Evolutionary conservation across 2,329 filamentous ascomycete species (phyloP).

Genomic region (Trichoderma aggressivum): DNA sequence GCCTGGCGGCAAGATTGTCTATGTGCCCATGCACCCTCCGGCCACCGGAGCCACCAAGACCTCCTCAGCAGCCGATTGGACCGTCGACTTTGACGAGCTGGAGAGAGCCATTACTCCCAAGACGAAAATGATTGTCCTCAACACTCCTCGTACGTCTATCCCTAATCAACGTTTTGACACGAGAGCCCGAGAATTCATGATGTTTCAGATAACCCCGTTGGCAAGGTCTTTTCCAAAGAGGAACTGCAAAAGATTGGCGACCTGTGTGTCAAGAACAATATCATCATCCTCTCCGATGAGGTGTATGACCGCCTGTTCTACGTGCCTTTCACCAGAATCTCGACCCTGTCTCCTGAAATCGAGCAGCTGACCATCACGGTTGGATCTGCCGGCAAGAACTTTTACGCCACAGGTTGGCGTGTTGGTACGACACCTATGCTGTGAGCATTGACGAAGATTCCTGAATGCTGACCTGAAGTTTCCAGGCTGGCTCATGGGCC

Average conservation of each 20-base stretch:
- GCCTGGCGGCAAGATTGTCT: conserved; percentile 91
- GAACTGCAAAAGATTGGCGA: conserved; percentile 84
- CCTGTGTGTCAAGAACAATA: conserved; percentile 85
- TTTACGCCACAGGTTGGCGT: conserved; percentile 96
- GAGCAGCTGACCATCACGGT: conserved; percentile 87
- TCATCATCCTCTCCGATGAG: conserved; percentile 88
- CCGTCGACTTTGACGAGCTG: conserved; percentile 77
- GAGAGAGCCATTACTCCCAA: conserved; percentile 76
- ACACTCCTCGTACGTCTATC: conserved; percentile 58
- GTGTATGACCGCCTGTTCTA: conserved; percentile 97
- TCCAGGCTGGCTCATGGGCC: conserved; percentile 82
- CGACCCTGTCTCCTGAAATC: conserved; percentile 85
- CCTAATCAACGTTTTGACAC: not conserved
- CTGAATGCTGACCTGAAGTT: not conserved
- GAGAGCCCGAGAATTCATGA: not conserved
- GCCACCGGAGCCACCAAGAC: conserved; percentile 73
- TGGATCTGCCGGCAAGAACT: conserved; percentile 95
- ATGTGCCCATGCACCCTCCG: conserved; percentile 91
- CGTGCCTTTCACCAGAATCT: conserved; percentile 88
- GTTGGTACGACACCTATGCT: conserved; percentile 48
- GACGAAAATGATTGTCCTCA: conserved; percentile 95
- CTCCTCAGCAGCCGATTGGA: conserved; percentile 85
- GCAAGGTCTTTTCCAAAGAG: conserved; percentile 84
- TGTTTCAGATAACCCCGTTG: conserved; percentile 78
- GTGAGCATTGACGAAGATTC: not conserved